A percentile compares a stretch with the other conserved stretches of the same genome.
Evolutionary conservation across 139 green algal species (phyloP).

Genomic region (Tetraselmis chui): DNA sequence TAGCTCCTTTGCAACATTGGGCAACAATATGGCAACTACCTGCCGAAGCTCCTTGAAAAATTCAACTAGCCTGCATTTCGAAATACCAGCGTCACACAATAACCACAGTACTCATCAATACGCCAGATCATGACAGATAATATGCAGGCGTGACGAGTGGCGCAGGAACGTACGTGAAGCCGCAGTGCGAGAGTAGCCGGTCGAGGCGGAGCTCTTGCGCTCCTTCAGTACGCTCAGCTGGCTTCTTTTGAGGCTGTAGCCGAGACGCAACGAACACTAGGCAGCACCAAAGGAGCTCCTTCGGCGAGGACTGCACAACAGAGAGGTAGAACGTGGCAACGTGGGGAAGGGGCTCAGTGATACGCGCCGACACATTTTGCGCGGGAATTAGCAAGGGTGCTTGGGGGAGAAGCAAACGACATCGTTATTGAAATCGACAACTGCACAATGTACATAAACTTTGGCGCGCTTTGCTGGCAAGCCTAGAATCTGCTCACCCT

Average conservation of each 20-base stretch:
- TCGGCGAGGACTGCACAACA: background rate
- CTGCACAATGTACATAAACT: too few relatives aligned
- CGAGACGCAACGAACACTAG: background rate
- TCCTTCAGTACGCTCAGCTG: background rate
- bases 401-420: too few relatives aligned
- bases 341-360: too few relatives aligned
- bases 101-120: too few relatives aligned
- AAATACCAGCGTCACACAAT: too few relatives aligned
- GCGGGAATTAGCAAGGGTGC: too few relatives aligned
- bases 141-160: background rate
- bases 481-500: background rate
- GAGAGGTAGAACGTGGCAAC: too few relatives aligned
- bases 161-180: background rate
- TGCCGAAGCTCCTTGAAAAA: slow-evolving; percentile 27
- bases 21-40: slow-evolving; percentile 2
- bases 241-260: background rate
- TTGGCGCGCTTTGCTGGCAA: too few relatives aligned
- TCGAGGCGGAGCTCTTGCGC: background rate
- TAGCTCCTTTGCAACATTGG: background rate
- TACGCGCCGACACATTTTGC: too few relatives aligned
- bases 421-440: too few relatives aligned
- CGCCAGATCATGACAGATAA: too few relatives aligned
- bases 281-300: background rate
- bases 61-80: slow-evolving; percentile 19
- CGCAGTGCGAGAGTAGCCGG: background rate